A percentile compares a stretch with the other conserved stretches of the same genome.
Evolutionary conservation across 2,329 filamentous ascomycete genomes (phyloP).

Genomic region (Hypoxylon sp.): DNA sequence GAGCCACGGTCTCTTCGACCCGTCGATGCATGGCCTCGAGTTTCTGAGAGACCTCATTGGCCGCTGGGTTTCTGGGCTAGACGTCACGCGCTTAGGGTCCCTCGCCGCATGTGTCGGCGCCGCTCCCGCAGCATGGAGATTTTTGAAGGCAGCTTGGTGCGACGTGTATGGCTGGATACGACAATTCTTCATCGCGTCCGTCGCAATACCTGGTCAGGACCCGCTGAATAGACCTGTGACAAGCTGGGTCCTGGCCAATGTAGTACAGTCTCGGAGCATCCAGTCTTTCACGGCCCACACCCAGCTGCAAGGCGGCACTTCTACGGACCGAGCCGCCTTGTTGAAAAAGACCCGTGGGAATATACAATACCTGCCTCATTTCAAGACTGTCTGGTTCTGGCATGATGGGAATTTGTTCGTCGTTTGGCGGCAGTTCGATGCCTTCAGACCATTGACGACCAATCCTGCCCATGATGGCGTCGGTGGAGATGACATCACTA

Average conservation of each 20-base stretch:
- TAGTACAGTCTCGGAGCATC: conserved; percentile 54
- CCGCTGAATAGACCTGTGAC: conserved; percentile 60
- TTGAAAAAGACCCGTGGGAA: conserved; percentile 58
- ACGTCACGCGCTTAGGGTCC: conserved; percentile 60
- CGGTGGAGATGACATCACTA: conserved; percentile 60
- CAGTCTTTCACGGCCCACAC: conserved; percentile 61
- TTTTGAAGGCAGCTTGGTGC: conserved; percentile 53
- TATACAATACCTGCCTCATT: conserved; percentile 61
- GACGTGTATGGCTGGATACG: conserved; percentile 57
- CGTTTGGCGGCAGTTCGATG: conserved; percentile 57
- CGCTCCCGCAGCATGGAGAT: conserved; percentile 56
- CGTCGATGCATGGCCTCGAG: conserved; percentile 52
- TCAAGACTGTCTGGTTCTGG: conserved; percentile 62
- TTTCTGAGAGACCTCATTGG: conserved; percentile 55
- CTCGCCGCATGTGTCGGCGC: conserved; percentile 60
- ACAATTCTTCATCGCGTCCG: conserved; percentile 59
- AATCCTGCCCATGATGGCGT: conserved; percentile 61
- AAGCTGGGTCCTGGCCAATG: conserved; percentile 59
- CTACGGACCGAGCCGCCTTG: conserved; percentile 55
- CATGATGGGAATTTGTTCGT: conserved; percentile 61
- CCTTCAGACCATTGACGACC: conserved; percentile 53
- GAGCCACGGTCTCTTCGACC: conserved; percentile 42
- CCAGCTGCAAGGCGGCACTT: conserved; percentile 51
- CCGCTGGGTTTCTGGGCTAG: conserved; percentile 58
- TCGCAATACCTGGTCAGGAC: conserved; percentile 59